Evolutionary conservation across 768 basidiomycete species (phyloP), one percentile per base, ranked within the genome.

Genomic region (Guyanaporus albipodus): DNA sequence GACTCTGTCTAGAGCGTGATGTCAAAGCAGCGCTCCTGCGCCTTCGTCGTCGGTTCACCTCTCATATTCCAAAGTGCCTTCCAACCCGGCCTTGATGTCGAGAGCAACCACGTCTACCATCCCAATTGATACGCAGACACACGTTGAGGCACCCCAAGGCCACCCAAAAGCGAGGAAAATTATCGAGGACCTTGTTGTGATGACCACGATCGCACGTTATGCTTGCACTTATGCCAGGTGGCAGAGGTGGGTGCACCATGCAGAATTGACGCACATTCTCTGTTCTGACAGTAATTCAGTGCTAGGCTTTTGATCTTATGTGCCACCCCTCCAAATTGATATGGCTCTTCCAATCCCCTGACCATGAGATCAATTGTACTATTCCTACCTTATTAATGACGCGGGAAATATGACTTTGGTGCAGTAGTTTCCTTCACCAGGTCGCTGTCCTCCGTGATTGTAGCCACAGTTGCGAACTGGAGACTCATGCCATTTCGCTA

Each of bases 121-220:
- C 29, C 29, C 39, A 34, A 54, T 32, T 34, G 22, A 12, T 29
- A 22, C 28, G 15, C 50, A 91, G 90, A 48, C 91, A 91, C 64
- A 96, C 96, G 92, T 73, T 96, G 53, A 83, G 92, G 53, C 94
- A 95, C 71, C 76, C 95, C 58, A 87, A 86, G 67, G 93, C 87
- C 26, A 91, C 95, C 18, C 92, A 96, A 70, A 85, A 83, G 78
- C 97, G 90, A 94, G 95, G 71, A 79, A 86, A 50, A 93, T 97
- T 66, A 88, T 99, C 63, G 75, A 89, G 61, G 91, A 91, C 61
- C 76, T 99, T 48, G 87, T 86, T 18, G 93, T 99, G 42, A 97
- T 98, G 94, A 77, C 86, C 37, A 98, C 95, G 28, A 83, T 94
- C 55, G 94, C 93, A 8, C 86, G 95, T 48, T 99, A 97, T 69